Conservation (phyloP, 331 rosid species). For the Erythrophleum ivorense region DNA sequence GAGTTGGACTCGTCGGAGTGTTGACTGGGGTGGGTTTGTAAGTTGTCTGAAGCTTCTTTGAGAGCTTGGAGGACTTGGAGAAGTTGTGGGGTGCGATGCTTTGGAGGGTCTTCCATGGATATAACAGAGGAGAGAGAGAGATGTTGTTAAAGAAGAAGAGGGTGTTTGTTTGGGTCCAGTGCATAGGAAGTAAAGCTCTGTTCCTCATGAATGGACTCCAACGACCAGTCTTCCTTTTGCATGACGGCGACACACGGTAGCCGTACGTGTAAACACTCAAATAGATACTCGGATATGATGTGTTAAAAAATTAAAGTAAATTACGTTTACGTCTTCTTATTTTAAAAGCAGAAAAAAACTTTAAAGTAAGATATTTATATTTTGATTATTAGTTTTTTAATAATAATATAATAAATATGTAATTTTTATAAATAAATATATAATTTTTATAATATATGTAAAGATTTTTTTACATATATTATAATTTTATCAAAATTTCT, state of each 20-base stretch:
- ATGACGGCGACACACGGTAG: neutral
- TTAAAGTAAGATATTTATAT: no score
- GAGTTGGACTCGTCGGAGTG: constrained; percentile 56
- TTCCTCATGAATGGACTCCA: neutral
- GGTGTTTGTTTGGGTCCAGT: neutral
- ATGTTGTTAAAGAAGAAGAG: neutral
- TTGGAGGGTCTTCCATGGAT: constrained; percentile 53
- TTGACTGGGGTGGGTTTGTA: constrained; percentile 54
- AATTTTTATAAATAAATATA: no score
- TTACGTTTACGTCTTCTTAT: no score
- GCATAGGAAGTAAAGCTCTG: neutral
- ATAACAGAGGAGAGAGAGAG: no score
- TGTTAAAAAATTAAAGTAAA: no score
- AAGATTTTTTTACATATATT: no score
- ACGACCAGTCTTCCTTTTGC: neutral
- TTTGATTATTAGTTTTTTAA: no score
- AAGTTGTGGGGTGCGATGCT: constrained; percentile 52
- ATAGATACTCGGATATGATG: neutral
- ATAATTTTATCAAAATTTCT: no score
- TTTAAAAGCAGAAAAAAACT: no score
- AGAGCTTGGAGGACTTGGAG: constrained; percentile 80
- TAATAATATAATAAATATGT: no score
- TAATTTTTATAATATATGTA: no score
- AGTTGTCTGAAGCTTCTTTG: constrained; percentile 76
- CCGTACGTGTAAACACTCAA: neutral